Evolutionary conservation across 2,329 filamentous ascomycete genomes (phyloP), one percentile per base, ranked within the genome.

Genomic region (Ilyonectria robusta): DNA sequence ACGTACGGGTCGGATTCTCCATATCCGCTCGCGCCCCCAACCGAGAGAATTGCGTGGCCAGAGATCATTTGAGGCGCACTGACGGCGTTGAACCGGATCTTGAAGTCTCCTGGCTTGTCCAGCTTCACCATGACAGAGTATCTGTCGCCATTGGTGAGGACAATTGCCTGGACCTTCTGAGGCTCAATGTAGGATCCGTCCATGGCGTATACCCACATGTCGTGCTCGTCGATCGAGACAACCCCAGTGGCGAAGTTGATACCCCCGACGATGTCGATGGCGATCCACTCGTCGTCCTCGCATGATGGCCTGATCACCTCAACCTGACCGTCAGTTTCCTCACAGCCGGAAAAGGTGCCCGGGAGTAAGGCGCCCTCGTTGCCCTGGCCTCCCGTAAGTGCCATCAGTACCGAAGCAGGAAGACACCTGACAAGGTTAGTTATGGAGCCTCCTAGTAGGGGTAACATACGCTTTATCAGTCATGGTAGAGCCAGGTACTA

Each of bases 111-210:
- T 1, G 81, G 74, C 46, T 83, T 81, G 47, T 84, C 77, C 5
- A 88, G 78, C 65, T 83, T 77, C 67, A 88, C 71, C 54, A 89
- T 73, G 1, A 89, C 79, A 0, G 86, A 87, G 72, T 85, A 88
- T 6, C 87, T 83, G 19, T 78, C 85, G 13, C 87, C 88, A 65
- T 86, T 88, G 68, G 80, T 79, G 5, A 89, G 71, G 0, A 75
- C 72, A 23, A 89, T 76, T 10, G 82, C 83, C 13, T 89, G 81
- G 1, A 86, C 85, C 4, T 80, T 80, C 58, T 85, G 80, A 3
- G 88, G 88, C 67, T 84, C 78, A 59, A 90, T 85, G 73, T 87
- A 89, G 9, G 83, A 78, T 3, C 84, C 87, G 65, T 89, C 88
- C 58, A 87, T 83, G 47, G 84, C 85, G 70, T 87, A 87, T 5